Conservation (phyloP, 2,329 filamentous ascomycete genomes). For the Fulvia fulva region DNA sequence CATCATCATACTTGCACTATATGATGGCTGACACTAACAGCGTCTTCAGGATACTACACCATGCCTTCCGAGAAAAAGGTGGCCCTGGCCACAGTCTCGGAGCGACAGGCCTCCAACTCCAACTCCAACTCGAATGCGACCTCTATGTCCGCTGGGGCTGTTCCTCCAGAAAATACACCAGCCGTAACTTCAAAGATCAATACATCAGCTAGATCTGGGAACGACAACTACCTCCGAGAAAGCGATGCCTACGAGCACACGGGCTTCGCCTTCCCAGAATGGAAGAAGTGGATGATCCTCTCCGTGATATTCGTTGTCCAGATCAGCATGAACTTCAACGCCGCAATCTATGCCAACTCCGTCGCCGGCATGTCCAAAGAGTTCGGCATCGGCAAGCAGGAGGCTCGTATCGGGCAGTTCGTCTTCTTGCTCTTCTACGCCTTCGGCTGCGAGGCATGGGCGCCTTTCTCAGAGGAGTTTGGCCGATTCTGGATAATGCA, state of each 20-base stretch:
- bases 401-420: slow-evolving; percentile 68
- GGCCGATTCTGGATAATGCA: slow-evolving; percentile 74
- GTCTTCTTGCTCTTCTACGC: slow-evolving; percentile 77
- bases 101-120: not conserved
- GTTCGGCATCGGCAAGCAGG: slow-evolving; percentile 64
- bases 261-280: slow-evolving; percentile 46
- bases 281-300: slow-evolving; percentile 54
- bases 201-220: not conserved
- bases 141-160: not conserved
- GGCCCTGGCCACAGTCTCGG: not conserved
- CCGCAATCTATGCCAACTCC: slow-evolving; percentile 52
- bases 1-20: not conserved
- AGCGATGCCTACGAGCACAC: not conserved
- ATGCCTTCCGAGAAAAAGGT: not conserved
- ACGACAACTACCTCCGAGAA: not conserved
- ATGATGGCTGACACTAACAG: not conserved
- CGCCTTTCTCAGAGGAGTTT: slow-evolving; percentile 80
- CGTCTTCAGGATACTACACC: not conserved
- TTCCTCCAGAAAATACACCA: not conserved
- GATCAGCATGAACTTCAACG: slow-evolving; percentile 55
- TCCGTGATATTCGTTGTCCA: slow-evolving; percentile 52
- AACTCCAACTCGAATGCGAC: too few relatives aligned
- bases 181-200: not conserved
- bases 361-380: slow-evolving; percentile 57
- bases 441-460: slow-evolving; percentile 85